Conservation (phyloP, 768 basidiomycete species). For the Mycena galericulata region DNA sequence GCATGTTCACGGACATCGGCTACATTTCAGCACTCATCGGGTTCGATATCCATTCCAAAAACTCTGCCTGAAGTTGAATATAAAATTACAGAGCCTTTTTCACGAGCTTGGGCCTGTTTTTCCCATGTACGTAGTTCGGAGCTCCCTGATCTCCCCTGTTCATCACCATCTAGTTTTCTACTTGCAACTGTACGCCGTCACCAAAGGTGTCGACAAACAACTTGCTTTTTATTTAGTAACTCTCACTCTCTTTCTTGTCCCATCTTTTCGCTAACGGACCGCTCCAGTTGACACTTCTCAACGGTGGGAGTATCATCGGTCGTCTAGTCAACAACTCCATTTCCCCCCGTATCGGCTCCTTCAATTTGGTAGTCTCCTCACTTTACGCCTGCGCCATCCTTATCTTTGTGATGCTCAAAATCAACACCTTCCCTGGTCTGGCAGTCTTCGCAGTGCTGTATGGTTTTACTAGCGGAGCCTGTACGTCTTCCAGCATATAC, state of each 20-base stretch:
- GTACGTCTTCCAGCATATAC: no score
- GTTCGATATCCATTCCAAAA: background rate
- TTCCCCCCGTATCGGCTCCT: constrained; percentile 35
- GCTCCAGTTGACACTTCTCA: constrained; percentile 40
- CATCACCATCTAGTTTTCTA: constrained; percentile 41
- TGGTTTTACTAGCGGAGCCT: no score
- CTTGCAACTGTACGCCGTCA: constrained; percentile 50
- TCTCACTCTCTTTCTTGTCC: background rate
- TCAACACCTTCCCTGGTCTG: constrained; percentile 44
- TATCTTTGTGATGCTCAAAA: constrained; percentile 51
- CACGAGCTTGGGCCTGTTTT: constrained; percentile 22
- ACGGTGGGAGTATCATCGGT: constrained; percentile 38
- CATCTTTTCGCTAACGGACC: background rate
- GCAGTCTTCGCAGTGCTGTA: constrained; percentile 52
- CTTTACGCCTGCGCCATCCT: constrained; percentile 44
- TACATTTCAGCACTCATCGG: constrained; percentile 4
- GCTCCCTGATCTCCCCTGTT: no score
- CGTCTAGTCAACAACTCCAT: constrained; percentile 40
- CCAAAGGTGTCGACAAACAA: constrained; percentile 41
- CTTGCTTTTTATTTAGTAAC: constrained; percentile 48
- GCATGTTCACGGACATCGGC: constrained; percentile 6
- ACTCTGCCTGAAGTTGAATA: no score
- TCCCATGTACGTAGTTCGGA: constrained; percentile 13
- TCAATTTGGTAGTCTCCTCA: constrained; percentile 42
- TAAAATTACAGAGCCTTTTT: constrained; percentile 6